phyloP scores from a whole-genome alignment of 495 filamentous ascomycete species.

The Lindgomyces ingoldianus region DNA sequence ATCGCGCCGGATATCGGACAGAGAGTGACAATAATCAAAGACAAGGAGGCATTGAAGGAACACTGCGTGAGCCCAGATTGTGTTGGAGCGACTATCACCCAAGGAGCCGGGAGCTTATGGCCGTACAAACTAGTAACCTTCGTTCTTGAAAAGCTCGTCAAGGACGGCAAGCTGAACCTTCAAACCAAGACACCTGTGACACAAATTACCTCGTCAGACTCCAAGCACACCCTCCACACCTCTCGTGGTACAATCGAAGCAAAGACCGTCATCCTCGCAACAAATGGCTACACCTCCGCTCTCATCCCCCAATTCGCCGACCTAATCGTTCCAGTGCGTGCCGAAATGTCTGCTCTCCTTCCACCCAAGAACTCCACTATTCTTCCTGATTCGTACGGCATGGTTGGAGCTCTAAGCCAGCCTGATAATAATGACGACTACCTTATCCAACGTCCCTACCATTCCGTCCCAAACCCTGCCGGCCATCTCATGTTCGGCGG shows the following conservation, averaged over 20 bases:
- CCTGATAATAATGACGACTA: slow-evolving; percentile 64
- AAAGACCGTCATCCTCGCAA: slow-evolving; percentile 67
- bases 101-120: slow-evolving; percentile 60
- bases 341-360: slow-evolving; percentile 69
- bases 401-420: slow-evolving; percentile 52
- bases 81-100: slow-evolving; percentile 47
- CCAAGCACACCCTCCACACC: slow-evolving; percentile 61
- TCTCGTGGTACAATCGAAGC: slow-evolving; percentile 61
- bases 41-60: slow-evolving; percentile 39
- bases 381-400: slow-evolving; percentile 58
- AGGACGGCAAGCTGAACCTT: slow-evolving; percentile 58
- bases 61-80: slow-evolving; percentile 49
- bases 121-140: slow-evolving; percentile 77
- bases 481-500: slow-evolving; percentile 69
- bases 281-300: slow-evolving; percentile 75
- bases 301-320: slow-evolving; percentile 68
- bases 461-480: slow-evolving; percentile 30
- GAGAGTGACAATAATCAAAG: slow-evolving; percentile 39
- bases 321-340: slow-evolving; percentile 73
- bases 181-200: slow-evolving; percentile 73
- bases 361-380: slow-evolving; percentile 53
- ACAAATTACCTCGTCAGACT: slow-evolving; percentile 38
- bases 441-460: slow-evolving; percentile 62
- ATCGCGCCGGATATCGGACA: slow-evolving; percentile 56
- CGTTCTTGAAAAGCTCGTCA: slow-evolving; percentile 60